Base-by-base conservation (phyloP, 306 rosid genomes). In the Trifolium repens region DNA sequence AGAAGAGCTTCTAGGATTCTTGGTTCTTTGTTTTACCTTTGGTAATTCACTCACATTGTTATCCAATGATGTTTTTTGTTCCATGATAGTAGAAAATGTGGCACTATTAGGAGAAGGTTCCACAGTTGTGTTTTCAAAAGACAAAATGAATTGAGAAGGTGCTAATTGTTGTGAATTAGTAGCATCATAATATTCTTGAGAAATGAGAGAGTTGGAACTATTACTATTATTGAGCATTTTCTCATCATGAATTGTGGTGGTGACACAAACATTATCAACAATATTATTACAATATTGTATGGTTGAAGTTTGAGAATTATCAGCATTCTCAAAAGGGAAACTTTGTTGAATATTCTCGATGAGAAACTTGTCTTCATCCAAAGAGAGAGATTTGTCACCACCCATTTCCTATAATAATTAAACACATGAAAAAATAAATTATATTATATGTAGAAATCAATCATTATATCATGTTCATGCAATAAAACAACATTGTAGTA, bases 361-460 rank as follows among this genome's bases (percentile, higher is more conserved):
- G 17, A 57, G 59, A 9, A 74, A 37, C 40, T n/a, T 75, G 34
- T 74, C 76, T 5, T 68, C 72, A n/a, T 80, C 75, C 27, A 67
- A 14, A 1, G 59, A 11, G 39, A 2, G 30, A 58, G 26, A 66
- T 24, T 65, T 74, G 49, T 65, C 37, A 2, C 49, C 59, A 47
- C 0, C 71, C 75, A 58, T 58, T 59, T 80, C 75, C 84, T 80
- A 42, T 16, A 37, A 73, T 32, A 37, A 73, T 32, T 16, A 75
- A 39, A 12, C 15, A 61, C 5, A 32, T 30, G 22, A 5, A 32
- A 14, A 61, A 32, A 15, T 0, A 32, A 5, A 50, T 50, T 7
- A 60, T 32, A 60, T 30, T 30, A 14, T 30, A 13, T 32, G 14
- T 32, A 61, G 22, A 61, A 61, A 61, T 2, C 14, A 60, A 60